These are phyloP conservation scores for Aquilaria malaccensis DNA, from an alignment of 345 rosid species.

Conservation along the genomic window DNA sequence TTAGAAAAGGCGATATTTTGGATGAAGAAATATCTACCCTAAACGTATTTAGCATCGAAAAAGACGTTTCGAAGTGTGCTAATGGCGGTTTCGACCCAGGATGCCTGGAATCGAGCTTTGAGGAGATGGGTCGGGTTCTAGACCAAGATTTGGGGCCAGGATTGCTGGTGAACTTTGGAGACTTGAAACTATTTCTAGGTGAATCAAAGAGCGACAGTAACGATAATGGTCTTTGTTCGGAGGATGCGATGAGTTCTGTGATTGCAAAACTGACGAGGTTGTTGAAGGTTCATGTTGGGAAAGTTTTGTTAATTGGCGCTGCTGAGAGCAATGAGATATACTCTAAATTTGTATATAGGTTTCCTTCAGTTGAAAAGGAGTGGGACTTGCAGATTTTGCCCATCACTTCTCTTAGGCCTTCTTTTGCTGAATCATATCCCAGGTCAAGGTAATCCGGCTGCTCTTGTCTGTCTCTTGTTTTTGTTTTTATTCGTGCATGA, in stretches of 20 bases:
- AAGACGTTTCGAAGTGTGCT: conserved; percentile 27
- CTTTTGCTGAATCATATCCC: conserved; percentile 42
- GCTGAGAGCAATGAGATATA: conserved; percentile 51
- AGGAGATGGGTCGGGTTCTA: conserved; percentile 32
- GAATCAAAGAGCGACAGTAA: not conserved
- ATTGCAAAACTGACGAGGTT: conserved; percentile 43
- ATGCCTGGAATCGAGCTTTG: conserved; percentile 27
- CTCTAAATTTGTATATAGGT: conserved; percentile 41
- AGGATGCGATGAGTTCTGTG: conserved; percentile 27
- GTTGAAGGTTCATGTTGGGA: conserved; percentile 33
- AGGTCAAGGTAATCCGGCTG: conserved; percentile 50
- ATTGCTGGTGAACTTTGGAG: conserved; percentile 55
- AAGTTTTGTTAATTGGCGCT: conserved; percentile 62
- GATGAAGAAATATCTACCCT: conserved; percentile 38
- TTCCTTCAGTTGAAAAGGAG: conserved; percentile 53
- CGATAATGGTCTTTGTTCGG: conserved; percentile 9
- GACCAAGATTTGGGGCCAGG: conserved; percentile 42
- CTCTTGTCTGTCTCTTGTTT: too few relatives aligned
- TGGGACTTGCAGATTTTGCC: conserved; percentile 85
- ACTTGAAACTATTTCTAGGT: conserved; percentile 34
- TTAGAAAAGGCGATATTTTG: conserved; percentile 23
- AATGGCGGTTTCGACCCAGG: conserved; percentile 26
- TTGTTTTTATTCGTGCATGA: too few relatives aligned
- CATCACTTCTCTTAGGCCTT: conserved; percentile 41
- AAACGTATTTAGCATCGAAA: conserved; percentile 31